Percentiles rank a stretch among this genome's conserved stretches.
phyloP scores from a whole-genome alignment of 2,329 filamentous ascomycete genomes.

The Rugonectria rugulosa region DNA sequence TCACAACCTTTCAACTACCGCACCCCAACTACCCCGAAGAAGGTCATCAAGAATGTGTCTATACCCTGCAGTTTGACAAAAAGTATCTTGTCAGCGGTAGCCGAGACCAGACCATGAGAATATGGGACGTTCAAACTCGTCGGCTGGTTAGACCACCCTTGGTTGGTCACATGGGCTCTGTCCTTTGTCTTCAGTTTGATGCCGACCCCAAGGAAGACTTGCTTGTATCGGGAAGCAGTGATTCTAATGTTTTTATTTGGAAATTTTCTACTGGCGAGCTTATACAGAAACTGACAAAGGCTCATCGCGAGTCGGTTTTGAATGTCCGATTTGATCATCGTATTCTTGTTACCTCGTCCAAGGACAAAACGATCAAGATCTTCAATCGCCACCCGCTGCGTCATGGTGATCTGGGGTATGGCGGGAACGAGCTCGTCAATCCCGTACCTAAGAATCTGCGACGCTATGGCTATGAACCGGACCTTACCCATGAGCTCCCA shows the following conservation, averaged over 20 bases:
- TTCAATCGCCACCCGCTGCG: constrained; percentile 82
- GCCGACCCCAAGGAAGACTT: constrained; percentile 86
- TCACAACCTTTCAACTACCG: constrained; percentile 87
- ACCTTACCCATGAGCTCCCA: constrained; percentile 55
- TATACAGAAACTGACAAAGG: constrained; percentile 76
- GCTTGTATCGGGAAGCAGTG: constrained; percentile 94
- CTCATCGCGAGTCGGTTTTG: constrained; percentile 89
- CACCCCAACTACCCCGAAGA: constrained; percentile 82
- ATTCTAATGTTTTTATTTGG: constrained; percentile 91
- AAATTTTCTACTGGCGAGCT: constrained; percentile 88
- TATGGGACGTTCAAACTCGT: constrained; percentile 88
- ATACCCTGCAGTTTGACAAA: constrained; percentile 88
- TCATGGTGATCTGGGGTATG: constrained; percentile 66
- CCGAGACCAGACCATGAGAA: constrained; percentile 83
- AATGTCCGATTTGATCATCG: constrained; percentile 92
- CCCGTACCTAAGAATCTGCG: constrained; percentile 61
- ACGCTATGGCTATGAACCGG: constrained; percentile 62
- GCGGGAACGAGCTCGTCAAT: constrained; percentile 51
- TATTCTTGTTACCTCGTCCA: constrained; percentile 94
- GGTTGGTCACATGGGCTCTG: constrained; percentile 80
- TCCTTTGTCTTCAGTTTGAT: constrained; percentile 95
- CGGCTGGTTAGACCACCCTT: constrained; percentile 80
- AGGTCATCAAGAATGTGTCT: constrained; percentile 91
- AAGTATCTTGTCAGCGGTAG: constrained; percentile 93
- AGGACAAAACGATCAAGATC: constrained; percentile 96